Conservation (phyloP, 2,329 filamentous ascomycete species). For the Sporothrix brasiliensis region DNA sequence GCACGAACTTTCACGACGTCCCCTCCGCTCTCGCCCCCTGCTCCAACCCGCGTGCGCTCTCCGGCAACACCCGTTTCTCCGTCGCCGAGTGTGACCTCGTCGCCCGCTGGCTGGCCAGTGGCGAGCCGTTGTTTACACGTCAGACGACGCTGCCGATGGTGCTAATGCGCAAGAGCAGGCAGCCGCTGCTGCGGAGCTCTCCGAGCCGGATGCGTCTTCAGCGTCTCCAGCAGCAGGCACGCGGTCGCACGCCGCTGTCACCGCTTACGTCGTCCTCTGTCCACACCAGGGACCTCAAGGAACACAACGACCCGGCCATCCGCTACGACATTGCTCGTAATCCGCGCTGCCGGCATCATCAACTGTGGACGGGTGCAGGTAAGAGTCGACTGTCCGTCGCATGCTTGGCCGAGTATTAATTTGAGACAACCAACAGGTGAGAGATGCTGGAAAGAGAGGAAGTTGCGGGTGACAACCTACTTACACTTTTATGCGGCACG, state of each 20-base stretch:
- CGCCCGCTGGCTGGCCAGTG: conserved; percentile 16
- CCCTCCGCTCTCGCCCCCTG: not conserved
- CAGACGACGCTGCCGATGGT: not conserved
- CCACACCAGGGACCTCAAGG: not conserved
- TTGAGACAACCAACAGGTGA: not conserved
- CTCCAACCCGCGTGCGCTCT: not conserved
- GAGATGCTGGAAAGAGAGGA: not conserved
- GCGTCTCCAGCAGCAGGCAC: not conserved
- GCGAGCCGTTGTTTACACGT: conserved; percentile 27
- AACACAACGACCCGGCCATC: not conserved
- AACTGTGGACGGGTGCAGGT: conserved; percentile 27
- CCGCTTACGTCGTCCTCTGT: not conserved
- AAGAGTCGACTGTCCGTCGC: conserved; percentile 27
- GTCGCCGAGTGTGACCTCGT: conserved; percentile 1
- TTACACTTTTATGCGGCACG: not conserved
- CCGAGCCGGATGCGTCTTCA: no score
- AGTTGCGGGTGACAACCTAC: conserved; percentile 6
- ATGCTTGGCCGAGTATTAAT: not conserved
- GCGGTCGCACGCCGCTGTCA: not conserved
- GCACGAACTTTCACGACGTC: no score
- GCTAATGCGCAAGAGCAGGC: not conserved
- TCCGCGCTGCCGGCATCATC: conserved; percentile 25
- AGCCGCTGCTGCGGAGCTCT: not conserved
- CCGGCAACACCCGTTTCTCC: not conserved
- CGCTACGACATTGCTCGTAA: conserved; percentile 17